These are phyloP conservation scores for Neltuma alba DNA, from an alignment of 306 rosid species.

Conservation along the genomic window DNA sequence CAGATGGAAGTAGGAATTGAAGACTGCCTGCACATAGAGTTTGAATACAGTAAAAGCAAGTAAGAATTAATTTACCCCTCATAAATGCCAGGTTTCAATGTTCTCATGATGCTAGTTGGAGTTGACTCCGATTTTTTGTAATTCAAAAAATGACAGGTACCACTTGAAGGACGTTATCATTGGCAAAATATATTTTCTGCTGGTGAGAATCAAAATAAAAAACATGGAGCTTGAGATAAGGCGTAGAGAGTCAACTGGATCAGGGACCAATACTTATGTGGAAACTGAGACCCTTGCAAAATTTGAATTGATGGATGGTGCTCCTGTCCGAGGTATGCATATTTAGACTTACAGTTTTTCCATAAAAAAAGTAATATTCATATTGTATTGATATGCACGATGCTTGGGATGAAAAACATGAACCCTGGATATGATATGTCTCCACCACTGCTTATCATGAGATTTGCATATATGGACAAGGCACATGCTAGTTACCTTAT, in stretches of 20 bases:
- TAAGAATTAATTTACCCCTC: slow-evolving; percentile 35
- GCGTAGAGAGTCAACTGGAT: slow-evolving; percentile 83
- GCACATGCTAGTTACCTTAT: background rate
- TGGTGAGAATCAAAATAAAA: slow-evolving; percentile 82
- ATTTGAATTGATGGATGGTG: slow-evolving; percentile 86
- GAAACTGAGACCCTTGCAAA: slow-evolving; percentile 89
- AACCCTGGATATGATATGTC: background rate
- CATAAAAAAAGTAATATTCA: background rate
- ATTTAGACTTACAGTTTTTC: background rate
- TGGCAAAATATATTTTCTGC: slow-evolving; percentile 81
- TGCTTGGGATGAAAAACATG: background rate
- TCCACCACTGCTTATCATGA: background rate
- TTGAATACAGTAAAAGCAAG: slow-evolving; percentile 89
- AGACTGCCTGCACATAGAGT: slow-evolving; percentile 84
- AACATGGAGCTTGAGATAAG: slow-evolving; percentile 87
- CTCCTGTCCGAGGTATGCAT: slow-evolving; percentile 79
- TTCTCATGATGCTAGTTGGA: background rate
- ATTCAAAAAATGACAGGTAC: slow-evolving; percentile 50
- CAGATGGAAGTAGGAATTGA: slow-evolving; percentile 96
- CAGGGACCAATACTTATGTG: slow-evolving; percentile 79
- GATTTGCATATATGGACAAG: background rate
- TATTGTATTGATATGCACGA: background rate
- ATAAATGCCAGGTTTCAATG: background rate
- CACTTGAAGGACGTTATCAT: slow-evolving; percentile 80
- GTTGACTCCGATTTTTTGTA: background rate